Conservation (phyloP, 306 rosid genomes). For the Lagenaria siceraria region DNA sequence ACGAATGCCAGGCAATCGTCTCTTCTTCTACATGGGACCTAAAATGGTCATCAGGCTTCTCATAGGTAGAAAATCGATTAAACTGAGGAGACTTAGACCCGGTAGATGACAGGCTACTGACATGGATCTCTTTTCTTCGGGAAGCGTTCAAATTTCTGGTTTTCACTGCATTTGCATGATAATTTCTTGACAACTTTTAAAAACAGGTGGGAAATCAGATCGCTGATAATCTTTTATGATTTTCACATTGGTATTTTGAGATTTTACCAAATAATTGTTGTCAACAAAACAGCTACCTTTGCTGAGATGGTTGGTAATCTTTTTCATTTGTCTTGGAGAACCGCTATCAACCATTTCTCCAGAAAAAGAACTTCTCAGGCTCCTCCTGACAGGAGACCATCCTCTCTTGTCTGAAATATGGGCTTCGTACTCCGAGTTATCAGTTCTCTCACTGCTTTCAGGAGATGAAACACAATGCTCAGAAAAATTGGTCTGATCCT, state of each 20-base stretch:
- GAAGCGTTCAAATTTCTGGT: conserved; percentile 15
- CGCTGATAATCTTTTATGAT: conserved; percentile 2
- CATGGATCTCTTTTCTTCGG: conserved; percentile 6
- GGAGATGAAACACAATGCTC: conserved; percentile 20
- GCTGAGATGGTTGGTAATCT: conserved; percentile 8
- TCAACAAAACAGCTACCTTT: conserved; percentile 8
- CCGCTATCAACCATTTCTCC: conserved; percentile 14
- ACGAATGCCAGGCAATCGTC: conserved; percentile 13
- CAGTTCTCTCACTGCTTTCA: conserved; percentile 20
- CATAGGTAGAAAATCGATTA: conserved; percentile 5
- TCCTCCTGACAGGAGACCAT: conserved; percentile 16
- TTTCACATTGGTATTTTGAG: conserved; percentile 5
- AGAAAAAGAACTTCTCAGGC: conserved; percentile 18
- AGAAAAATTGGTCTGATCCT: conserved; percentile 7
- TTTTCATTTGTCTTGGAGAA: conserved; percentile 13
- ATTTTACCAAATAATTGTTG: conserved; percentile 11
- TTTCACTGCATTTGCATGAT: conserved; percentile 7
- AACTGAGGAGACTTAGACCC: conserved; percentile 9
- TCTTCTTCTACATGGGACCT: conserved; percentile 14
- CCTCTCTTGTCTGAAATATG: conserved; percentile 15
- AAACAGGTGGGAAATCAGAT: conserved; percentile 5
- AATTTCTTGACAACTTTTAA: conserved; percentile 15
- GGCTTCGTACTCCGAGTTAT: conserved; percentile 12
- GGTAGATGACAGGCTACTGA: conserved; percentile 10
- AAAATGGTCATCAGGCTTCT: conserved; percentile 13